Conservation (phyloP, 2,329 filamentous ascomycete genomes). For the Ceratocystis lukuohia region DNA sequence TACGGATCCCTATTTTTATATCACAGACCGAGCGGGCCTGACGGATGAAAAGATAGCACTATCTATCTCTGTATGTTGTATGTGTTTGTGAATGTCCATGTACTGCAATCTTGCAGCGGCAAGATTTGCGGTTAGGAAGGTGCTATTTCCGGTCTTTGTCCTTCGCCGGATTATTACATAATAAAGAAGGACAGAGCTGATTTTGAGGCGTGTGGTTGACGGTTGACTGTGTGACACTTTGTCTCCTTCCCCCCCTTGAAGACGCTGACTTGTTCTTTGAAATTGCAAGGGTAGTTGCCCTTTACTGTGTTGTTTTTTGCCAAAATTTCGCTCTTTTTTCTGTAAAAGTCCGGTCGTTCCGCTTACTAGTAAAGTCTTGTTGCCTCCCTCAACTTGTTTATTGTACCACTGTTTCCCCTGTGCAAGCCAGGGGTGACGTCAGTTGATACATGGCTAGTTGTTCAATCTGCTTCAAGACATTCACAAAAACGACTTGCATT, state of each 20-base stretch:
- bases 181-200: neutral
- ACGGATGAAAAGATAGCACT: too few relatives aligned
- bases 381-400: neutral
- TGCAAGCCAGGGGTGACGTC: conserved; percentile 5
- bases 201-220: too few relatives aligned
- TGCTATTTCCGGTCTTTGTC: neutral
- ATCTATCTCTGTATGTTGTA: neutral
- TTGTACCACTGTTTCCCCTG: neutral
- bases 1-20: neutral
- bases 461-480: neutral
- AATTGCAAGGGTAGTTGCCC: neutral
- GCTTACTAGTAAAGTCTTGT: neutral
- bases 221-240: neutral
- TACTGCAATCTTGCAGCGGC: neutral
- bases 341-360: conserved; percentile 7
- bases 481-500: neutral
- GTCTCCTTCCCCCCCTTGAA: neutral
- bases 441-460: neutral
- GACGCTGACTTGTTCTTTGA: conserved; percentile 1
- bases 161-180: neutral
- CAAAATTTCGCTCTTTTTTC: neutral
- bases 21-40: neutral
- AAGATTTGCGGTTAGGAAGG: too few relatives aligned
- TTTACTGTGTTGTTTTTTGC: neutral
- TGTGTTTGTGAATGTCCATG: neutral